Evolutionary conservation across 106 monocot genomes (phyloP), one percentile per base, ranked within the genome.

Genomic region (Narthecium ossifragum): DNA sequence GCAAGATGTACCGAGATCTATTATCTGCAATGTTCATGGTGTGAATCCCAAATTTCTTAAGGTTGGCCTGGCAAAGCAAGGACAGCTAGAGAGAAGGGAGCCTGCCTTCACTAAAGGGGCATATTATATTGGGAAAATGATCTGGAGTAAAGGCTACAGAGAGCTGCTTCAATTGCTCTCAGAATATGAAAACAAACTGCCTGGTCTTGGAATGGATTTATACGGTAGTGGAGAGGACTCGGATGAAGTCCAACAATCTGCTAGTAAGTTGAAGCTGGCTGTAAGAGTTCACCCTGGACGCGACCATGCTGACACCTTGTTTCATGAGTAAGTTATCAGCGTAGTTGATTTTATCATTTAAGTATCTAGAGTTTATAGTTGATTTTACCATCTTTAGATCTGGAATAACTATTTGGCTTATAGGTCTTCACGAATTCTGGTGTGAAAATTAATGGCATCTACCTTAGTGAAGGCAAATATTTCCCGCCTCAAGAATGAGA

Each of bases 1-100:
- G 10, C 90, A 96, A 74, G 83, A 86, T 61, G 62, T 90, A 36
- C 90, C 86, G 27, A 75, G 94, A 72, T 96, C 94, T 6, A 48
- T 96, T 24, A 57, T 90, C 23, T 90, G 90, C 68, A 96, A 90
- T 70, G 94, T 96, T 39, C 94, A 96, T 59, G 94, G 94, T 50
- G 94, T 96, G 20, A 96, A 96, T 61, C 94, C 94, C 38, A 90
- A 72, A 70, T 96, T 90, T 77, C 62, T 96, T 26, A 78, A 77
- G 47, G 57, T 90, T 70, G 94, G 94, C 25, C 80, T 72, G 58
- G 22, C 36, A 22, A 90, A 77, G 45, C 65, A 77, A 41, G 51
- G 39, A 3, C 70, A 74, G 40, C 68, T 73, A 62, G 72, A 75
- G 30, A 58, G 66, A 55, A 73, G 57, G 6, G 69, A 88, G 24